A percentile compares a stretch with the other conserved stretches of the same genome.
Evolutionary conservation across 352 stramenopile species (phyloP).

Genomic region (Phytopythium helicoides): DNA sequence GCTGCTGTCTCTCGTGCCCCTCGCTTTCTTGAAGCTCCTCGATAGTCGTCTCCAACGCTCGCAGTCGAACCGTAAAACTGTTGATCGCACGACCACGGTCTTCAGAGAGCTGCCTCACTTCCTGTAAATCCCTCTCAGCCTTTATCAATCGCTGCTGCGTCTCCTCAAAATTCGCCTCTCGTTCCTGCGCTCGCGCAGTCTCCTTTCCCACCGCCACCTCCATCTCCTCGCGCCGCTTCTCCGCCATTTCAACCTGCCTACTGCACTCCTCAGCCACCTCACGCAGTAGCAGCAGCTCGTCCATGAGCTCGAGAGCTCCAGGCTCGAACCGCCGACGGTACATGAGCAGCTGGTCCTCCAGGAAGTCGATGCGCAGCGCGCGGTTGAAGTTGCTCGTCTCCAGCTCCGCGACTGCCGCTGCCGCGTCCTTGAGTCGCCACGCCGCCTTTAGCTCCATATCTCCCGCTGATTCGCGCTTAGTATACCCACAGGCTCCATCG

Average conservation of each 20-base stretch:
- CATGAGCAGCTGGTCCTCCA: constrained; percentile 20
- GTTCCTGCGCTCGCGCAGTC: not conserved
- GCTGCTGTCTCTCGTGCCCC: too few relatives aligned
- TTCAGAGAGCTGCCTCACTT: too few relatives aligned
- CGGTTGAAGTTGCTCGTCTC: constrained; percentile 27
- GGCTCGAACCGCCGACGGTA: not conserved
- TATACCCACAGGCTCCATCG: too few relatives aligned
- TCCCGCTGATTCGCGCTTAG: too few relatives aligned
- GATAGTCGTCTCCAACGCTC: too few relatives aligned
- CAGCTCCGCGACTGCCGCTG: constrained; percentile 2
- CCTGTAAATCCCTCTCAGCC: too few relatives aligned
- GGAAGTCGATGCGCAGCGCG: constrained; percentile 30
- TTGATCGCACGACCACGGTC: too few relatives aligned
- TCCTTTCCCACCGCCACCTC: not conserved
- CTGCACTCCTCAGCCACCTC: constrained; percentile 1
- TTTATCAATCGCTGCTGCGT: not conserved
- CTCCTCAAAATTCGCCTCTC: not conserved
- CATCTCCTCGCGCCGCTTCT: not conserved
- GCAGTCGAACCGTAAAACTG: too few relatives aligned
- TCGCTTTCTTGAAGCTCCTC: too few relatives aligned
- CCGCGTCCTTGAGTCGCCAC: constrained; percentile 3
- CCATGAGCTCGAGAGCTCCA: not conserved
- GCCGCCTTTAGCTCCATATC: not conserved
- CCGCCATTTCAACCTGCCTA: not conserved
- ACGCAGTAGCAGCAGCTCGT: constrained; percentile 1